A percentile compares a stretch with the other conserved stretches of the same genome.
These are phyloP conservation scores for Globisporangium polare DNA, from an alignment of 352 stramenopile genomes.

Conservation along the genomic window DNA sequence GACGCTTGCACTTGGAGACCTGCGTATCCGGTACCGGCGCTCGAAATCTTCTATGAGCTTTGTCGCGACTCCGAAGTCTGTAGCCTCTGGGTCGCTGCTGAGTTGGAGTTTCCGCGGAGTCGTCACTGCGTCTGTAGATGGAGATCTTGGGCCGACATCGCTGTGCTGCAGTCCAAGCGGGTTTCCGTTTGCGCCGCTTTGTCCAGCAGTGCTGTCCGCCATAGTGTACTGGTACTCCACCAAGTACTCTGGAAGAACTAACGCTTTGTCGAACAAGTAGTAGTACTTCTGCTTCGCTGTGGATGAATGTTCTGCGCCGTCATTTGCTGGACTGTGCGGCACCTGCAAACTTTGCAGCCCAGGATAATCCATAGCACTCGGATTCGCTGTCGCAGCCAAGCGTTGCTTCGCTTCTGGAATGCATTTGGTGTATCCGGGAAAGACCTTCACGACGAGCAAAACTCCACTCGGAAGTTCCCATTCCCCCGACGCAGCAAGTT, in stretches of 20 bases:
- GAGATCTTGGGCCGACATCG: not conserved
- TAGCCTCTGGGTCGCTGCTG: constrained; percentile 14
- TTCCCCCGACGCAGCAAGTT: constrained; percentile 30
- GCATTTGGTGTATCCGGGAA: constrained; percentile 64
- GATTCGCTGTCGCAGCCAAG: not conserved
- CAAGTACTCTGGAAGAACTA: constrained; percentile 84
- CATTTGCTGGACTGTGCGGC: not conserved
- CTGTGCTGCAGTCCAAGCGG: not conserved
- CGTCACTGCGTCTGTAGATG: not conserved
- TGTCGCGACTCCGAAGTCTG: constrained; percentile 25
- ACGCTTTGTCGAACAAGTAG: constrained; percentile 73
- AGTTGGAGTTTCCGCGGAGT: constrained; percentile 3
- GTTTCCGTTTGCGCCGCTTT: not conserved
- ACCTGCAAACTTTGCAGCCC: constrained; percentile 63
- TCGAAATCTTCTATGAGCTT: constrained; percentile 55
- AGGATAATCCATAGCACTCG: constrained; percentile 27
- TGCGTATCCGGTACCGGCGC: constrained; percentile 45
- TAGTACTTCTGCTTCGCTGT: constrained; percentile 59
- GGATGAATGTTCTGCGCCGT: not conserved
- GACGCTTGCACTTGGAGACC: constrained; percentile 26
- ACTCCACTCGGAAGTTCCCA: constrained; percentile 46
- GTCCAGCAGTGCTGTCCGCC: not conserved
- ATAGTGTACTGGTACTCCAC: constrained; percentile 76
- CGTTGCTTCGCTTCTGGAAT: constrained; percentile 16
- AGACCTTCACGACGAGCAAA: constrained; percentile 81